A percentile compares a stretch with the other conserved stretches of the same genome.
phyloP scores from a whole-genome alignment of 148 eudicot species.

The Fallopia convolvulus region DNA sequence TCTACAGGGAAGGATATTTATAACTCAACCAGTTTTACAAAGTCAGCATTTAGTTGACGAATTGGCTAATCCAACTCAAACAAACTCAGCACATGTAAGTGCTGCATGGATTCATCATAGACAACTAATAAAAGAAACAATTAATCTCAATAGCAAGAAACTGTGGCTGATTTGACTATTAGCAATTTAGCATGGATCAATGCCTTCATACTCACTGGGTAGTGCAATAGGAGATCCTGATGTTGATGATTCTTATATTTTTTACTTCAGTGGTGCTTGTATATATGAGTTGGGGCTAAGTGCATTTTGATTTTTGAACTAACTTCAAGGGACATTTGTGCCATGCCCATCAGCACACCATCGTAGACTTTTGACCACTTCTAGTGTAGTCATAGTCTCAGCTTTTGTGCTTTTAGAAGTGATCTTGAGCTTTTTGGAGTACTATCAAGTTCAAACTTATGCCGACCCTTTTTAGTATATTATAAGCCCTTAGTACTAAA shows the following conservation, averaged over 20 bases:
- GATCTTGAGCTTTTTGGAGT: not conserved
- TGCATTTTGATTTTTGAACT: not conserved
- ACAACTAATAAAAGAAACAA: too few relatives aligned
- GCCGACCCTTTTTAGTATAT: not conserved
- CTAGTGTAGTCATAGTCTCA: not conserved
- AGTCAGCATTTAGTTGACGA: too few relatives aligned
- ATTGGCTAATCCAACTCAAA: too few relatives aligned
- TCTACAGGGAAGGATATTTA: too few relatives aligned
- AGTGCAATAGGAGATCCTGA: not conserved
- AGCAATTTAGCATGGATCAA: not conserved
- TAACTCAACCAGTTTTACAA: too few relatives aligned
- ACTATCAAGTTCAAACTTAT: not conserved
- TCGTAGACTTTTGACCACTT: not conserved
- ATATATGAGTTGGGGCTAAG: not conserved
- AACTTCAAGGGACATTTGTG: not conserved
- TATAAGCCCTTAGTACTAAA: not conserved
- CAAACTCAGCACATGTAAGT: too few relatives aligned
- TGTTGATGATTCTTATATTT: not conserved
- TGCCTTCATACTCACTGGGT: not conserved
- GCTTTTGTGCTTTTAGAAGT: not conserved
- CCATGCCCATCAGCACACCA: not conserved
- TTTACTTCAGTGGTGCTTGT: not conserved
- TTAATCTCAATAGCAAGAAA: not conserved
- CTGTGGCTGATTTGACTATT: not conserved
- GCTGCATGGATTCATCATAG: too few relatives aligned